These are phyloP conservation scores for Forsythia viridissima DNA, from an alignment of 257 asterid genomes.

Conservation along the genomic window DNA sequence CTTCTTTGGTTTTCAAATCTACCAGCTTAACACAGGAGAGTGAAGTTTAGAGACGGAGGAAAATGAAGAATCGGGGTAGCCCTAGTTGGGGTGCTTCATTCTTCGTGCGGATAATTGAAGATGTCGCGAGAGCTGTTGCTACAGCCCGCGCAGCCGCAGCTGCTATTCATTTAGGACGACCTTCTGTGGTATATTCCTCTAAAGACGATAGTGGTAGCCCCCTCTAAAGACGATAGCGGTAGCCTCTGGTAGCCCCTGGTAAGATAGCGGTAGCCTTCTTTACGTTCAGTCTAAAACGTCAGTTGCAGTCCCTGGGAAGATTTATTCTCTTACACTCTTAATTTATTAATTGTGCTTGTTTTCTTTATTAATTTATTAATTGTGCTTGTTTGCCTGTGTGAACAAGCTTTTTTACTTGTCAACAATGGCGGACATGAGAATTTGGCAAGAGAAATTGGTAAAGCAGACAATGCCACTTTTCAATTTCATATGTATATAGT, in stretches of 20 bases:
- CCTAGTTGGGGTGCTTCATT: constrained; percentile 91
- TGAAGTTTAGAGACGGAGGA: constrained; percentile 60
- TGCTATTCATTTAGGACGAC: constrained; percentile 77
- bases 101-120: constrained; percentile 85
- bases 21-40: constrained; percentile 34
- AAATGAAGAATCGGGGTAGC: constrained; percentile 71
- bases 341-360: background rate
- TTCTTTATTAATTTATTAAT: too few relatives aligned
- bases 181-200: constrained; percentile 87
- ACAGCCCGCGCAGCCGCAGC: constrained; percentile 97
- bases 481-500: too few relatives aligned
- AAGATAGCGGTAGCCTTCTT: too few relatives aligned
- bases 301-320: constrained; percentile 85
- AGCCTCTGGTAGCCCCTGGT: too few relatives aligned
- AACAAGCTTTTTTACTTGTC: too few relatives aligned
- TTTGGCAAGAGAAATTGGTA: too few relatives aligned
- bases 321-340: constrained; percentile 24
- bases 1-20: constrained; percentile 5
- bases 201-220: constrained; percentile 83
- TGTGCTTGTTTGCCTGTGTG: too few relatives aligned
- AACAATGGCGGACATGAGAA: too few relatives aligned
- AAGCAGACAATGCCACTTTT: too few relatives aligned
- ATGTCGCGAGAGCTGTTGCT: constrained; percentile 93
- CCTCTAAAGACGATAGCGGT: too few relatives aligned
- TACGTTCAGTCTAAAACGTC: constrained; percentile 98